Conservation (phyloP, 2,329 filamentous ascomycete species). For the Decorospora gaudefroyi region DNA sequence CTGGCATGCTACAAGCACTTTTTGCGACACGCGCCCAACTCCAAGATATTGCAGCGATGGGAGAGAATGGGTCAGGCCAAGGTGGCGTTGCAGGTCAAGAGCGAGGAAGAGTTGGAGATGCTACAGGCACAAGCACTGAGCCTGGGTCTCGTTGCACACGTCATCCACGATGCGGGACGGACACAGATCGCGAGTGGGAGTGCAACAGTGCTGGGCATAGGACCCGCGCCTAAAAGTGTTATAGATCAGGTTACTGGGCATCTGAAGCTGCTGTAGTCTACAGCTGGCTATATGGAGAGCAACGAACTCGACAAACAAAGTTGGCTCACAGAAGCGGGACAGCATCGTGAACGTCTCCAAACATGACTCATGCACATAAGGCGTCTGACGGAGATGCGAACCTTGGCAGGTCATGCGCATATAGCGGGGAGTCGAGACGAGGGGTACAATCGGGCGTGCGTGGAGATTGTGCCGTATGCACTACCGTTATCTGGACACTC, state of each 20-base stretch:
- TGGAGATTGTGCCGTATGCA: background rate
- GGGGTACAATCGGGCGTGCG: too few species aligned
- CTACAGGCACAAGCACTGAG: slow-evolving; percentile 79
- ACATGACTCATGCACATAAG: slow-evolving; percentile 8
- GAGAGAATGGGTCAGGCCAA: slow-evolving; percentile 87
- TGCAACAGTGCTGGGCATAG: slow-evolving; percentile 82
- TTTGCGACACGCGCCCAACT: slow-evolving; percentile 58
- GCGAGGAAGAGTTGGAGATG: slow-evolving; percentile 76
- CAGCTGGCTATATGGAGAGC: background rate
- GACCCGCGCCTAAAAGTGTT: slow-evolving; percentile 76
- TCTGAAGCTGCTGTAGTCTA: slow-evolving; percentile 75
- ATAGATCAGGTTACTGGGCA: slow-evolving; percentile 85
- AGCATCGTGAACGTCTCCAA: slow-evolving; percentile 1
- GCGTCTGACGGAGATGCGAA: too few species aligned
- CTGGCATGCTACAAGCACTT: slow-evolving; percentile 95
- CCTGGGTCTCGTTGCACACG: slow-evolving; percentile 82
- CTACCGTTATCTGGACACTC: background rate
- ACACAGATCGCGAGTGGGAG: slow-evolving; percentile 96
- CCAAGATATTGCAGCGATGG: slow-evolving; percentile 77
- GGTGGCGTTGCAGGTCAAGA: slow-evolving; percentile 87
- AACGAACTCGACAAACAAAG: background rate
- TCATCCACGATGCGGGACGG: slow-evolving; percentile 92
- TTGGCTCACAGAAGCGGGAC: background rate
- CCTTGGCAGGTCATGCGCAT: background rate
- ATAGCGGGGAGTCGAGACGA: background rate